Evolutionary conservation across 345 rosid genomes (phyloP).

Genomic region (Camelina laxa): DNA sequence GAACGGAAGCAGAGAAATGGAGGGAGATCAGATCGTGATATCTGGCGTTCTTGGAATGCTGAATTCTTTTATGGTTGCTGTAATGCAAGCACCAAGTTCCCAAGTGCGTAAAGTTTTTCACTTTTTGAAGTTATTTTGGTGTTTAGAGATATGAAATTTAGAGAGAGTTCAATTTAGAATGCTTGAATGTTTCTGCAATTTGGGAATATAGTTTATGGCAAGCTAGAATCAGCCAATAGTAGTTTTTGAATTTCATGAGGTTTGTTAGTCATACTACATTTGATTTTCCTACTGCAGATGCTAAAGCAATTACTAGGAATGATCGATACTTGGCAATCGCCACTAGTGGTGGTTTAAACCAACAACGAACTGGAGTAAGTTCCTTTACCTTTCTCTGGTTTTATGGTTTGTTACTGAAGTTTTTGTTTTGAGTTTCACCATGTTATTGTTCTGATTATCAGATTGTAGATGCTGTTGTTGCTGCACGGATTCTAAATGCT

Average conservation of each 20-base stretch:
- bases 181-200: conserved; percentile 4
- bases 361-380: conserved; percentile 90
- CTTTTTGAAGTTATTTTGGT: not conserved
- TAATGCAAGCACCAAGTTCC: conserved; percentile 66
- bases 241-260: not conserved
- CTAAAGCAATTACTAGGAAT: conserved; percentile 51
- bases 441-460: conserved; percentile 41
- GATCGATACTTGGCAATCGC: conserved; percentile 77
- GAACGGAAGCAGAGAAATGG: conserved; percentile 57
- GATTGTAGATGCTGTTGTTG: conserved; percentile 99
- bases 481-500: conserved; percentile 94
- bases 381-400: conserved; percentile 21
- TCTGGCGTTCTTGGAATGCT: conserved; percentile 76
- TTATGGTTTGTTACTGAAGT: not conserved
- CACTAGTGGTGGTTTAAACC: conserved; percentile 94
- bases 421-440: not conserved
- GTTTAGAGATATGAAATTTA: not conserved
- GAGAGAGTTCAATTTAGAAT: not conserved
- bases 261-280: conserved; percentile 1
- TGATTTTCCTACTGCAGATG: conserved; percentile 53
- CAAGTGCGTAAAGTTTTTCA: conserved; percentile 48
- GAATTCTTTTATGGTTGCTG: conserved; percentile 69
- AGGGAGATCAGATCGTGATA: conserved; percentile 70
- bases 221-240: not conserved
- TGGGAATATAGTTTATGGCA: conserved; percentile 3